These are phyloP conservation scores for Sclerotinia minor DNA, from an alignment of 2,329 filamentous ascomycete genomes.

Conservation along the genomic window DNA sequence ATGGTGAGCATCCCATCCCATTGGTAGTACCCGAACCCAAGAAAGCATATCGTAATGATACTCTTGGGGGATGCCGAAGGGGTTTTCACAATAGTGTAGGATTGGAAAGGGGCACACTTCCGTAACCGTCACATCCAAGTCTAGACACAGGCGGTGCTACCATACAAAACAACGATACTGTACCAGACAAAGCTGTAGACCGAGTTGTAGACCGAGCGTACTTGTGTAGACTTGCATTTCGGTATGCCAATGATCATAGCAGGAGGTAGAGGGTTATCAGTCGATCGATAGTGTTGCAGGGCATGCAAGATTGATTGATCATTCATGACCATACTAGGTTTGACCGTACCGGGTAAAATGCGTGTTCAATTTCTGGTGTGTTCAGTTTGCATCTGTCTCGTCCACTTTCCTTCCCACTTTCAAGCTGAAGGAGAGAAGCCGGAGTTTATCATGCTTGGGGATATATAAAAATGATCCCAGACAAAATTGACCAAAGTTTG, in stretches of 20 bases:
- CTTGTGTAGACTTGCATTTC: conserved; percentile 9
- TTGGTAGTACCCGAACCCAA: conserved; percentile 16
- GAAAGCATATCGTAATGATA: conserved; percentile 19
- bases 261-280: conserved; percentile 10
- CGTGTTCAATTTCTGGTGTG: conserved; percentile 5
- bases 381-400: conserved; percentile 14
- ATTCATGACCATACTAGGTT: conserved; percentile 21
- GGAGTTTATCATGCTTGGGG: conserved; percentile 14
- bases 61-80: conserved; percentile 20
- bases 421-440: conserved; percentile 24
- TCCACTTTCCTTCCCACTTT: conserved; percentile 17
- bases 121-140: conserved; percentile 9
- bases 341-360: conserved; percentile 19
- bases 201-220: conserved; percentile 20
- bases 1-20: conserved; percentile 14
- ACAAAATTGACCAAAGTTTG: conserved; percentile 17
- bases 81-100: conserved; percentile 3
- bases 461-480: conserved; percentile 17
- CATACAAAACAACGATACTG: conserved; percentile 16
- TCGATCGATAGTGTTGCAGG: conserved; percentile 24
- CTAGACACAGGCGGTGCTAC: conserved; percentile 13
- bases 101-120: conserved; percentile 16
- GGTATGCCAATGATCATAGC: conserved; percentile 20
- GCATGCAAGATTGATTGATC: conserved; percentile 24
- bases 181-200: conserved; percentile 10